A percentile compares a stretch with the other conserved stretches of the same genome.
Evolutionary conservation across 352 stramenopile species (phyloP).

Genomic region (Pythium aquatile): DNA sequence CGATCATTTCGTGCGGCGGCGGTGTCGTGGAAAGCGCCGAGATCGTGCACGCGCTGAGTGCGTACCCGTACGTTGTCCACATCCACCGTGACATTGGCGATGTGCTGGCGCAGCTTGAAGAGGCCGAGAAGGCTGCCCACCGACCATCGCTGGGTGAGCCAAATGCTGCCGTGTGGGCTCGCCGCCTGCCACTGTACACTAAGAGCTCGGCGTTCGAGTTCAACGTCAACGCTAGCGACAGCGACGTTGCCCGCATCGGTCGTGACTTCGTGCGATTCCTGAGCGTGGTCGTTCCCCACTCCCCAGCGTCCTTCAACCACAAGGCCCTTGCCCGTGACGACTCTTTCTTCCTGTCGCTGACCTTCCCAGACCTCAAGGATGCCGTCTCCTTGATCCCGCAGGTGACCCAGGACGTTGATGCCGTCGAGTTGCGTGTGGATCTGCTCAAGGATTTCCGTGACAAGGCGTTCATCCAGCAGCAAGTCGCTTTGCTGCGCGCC

Average conservation of each 20-base stretch:
- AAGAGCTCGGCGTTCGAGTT: conserved; percentile 61
- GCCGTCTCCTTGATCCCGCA: conserved; percentile 44
- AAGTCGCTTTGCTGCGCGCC: conserved; percentile 76
- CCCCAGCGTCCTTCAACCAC: conserved; percentile 53
- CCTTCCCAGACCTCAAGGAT: conserved; percentile 59
- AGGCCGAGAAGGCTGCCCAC: conserved; percentile 34
- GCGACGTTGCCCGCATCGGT: conserved; percentile 54
- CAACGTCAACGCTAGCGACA: conserved; percentile 51
- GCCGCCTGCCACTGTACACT: conserved; percentile 55
- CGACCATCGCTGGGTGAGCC: conserved; percentile 62
- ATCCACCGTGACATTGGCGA: conserved; percentile 70
- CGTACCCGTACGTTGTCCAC: conserved; percentile 72
- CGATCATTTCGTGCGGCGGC: conserved; percentile 82
- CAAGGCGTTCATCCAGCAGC: conserved; percentile 60
- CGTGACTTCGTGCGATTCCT: conserved; percentile 76
- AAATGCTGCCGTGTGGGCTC: conserved; percentile 57
- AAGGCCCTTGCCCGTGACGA: conserved; percentile 42
- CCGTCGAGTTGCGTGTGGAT: conserved; percentile 96
- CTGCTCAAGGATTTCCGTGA: conserved; percentile 67
- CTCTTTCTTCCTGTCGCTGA: conserved; percentile 82
- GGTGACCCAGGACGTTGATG: conserved; percentile 88
- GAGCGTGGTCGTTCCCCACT: conserved; percentile 46
- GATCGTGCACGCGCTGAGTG: conserved; percentile 56
- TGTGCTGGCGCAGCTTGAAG: conserved; percentile 61
- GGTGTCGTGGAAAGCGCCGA: conserved; percentile 76